Base-by-base conservation (phyloP, 164 flowering plant species). In the Kingdonia uniflora region DNA sequence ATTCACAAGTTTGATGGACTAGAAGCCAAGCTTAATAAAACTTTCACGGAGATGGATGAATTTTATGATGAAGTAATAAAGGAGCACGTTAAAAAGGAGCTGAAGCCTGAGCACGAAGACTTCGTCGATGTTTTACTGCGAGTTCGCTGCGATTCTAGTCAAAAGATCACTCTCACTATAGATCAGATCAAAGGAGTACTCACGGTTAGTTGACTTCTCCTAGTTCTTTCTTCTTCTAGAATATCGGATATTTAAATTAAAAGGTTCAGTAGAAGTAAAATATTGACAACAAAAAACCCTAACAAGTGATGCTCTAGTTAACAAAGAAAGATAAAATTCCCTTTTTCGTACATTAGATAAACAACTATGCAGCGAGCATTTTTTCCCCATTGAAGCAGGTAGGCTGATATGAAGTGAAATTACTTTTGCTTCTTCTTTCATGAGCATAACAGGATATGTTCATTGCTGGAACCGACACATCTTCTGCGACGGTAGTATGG, bases 401-500 rank as follows among this genome's bases (percentile, higher is more conserved):
- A n/a, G n/a, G n/a, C n/a, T n/a, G n/a, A n/a, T n/a, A n/a, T n/a
- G n/a, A n/a, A n/a, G 35, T 2, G 49, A n/a, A 50, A 14, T 50
- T 25, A 26, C 8, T 19, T n/a, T 2, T 19, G n/a, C 29, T 29
- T 29, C 21, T n/a, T 14, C 40, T 13, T 23, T 7, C 14, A 20
- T 47, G 51, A 12, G 16, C 15, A 47, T 47, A 64, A 14, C 61
- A 74, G 76, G 67, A 74, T 49, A 66, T 67, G 37, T 71, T 74
- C 44, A 39, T 57, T 11, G 76, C 71, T 5, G 76, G 81, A 53
- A 66, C 75, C 0, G 70, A 71, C 37, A 67, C 78, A 14, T 14
- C 57, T 7, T 51, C 69, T 5, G 54, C 64, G 1, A 37, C 63
- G 0, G 13, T 77, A 5, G 58, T 52, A 6, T 77, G 81, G 81